Base-by-base conservation (phyloP, 345 rosid species). In the Aurinia saxatilis region DNA sequence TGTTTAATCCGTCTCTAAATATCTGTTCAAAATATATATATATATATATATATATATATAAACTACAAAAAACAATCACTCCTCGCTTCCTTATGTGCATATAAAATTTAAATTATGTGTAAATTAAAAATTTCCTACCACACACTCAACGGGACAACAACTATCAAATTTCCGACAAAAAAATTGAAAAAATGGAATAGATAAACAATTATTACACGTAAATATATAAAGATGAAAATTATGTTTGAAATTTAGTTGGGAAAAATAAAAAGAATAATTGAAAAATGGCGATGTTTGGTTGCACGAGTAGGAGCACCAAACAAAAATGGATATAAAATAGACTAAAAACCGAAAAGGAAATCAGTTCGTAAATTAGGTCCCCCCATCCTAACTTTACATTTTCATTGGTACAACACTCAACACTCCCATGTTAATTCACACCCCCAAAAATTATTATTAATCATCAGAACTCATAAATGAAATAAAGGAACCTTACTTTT, bases 291-390 rank as follows among this genome's bases (percentile, higher is more conserved):
- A 44, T 19, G 63, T 69, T 62, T 69, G 73, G 74, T 63, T 70
- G 68, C 64, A 55, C 29, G 59, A 55, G 74, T 63, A 62, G 65
- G 67, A 56, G 69, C 74, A 70, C 58, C 74, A 55, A 54, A 63
- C 69, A 70, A 39, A 63, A 55, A 56, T 62, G 49, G 69, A 70
- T 63, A 70, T 7, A 40, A 63, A 70, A 63, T 56, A 63, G 65
- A 70, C 64, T 46, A 49, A 57, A 55, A 56, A 37, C 68, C 37
- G 69, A 63, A 70, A 70, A 48, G 58, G 56, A 44, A 47, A 50
- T 46, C 51, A 63, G 64, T 53, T 56, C 69, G 64, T 47, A 63
- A 56, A 55, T 63, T 56, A 63, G 74, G 64, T 46, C 68, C 68
- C 73, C 68, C 73, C 57, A 41, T 10, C 17, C 68, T 10, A 70